Percentiles rank a stretch among this genome's conserved stretches.
These are phyloP conservation scores for Colletotrichum siamense DNA, from an alignment of 2,329 filamentous ascomycete genomes.

Conservation along the genomic window DNA sequence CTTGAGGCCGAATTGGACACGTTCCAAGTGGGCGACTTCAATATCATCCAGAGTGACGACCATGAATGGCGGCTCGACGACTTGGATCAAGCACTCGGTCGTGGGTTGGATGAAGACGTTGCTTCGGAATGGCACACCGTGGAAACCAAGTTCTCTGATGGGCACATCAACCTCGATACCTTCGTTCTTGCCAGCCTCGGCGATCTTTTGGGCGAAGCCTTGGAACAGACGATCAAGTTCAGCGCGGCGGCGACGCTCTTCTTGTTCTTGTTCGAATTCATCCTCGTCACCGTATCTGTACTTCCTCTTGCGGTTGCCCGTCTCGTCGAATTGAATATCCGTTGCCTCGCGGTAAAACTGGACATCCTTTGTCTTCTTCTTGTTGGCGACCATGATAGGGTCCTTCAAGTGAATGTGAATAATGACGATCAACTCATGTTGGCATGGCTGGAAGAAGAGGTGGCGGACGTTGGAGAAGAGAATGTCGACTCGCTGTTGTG, in stretches of 20 bases:
- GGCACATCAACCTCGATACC: conserved; percentile 94
- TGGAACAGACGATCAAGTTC: conserved; percentile 96
- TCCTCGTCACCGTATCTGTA: conserved; percentile 98
- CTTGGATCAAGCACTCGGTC: conserved; percentile 94
- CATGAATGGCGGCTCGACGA: conserved; percentile 96
- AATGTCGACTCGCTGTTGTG: conserved; percentile 86
- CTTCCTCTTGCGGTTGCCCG: conserved; percentile 95
- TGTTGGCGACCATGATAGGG: conserved; percentile 95
- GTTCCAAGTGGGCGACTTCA: conserved; percentile 93
- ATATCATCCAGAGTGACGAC: conserved; percentile 95
- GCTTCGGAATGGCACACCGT: conserved; percentile 93
- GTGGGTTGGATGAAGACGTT: conserved; percentile 96
- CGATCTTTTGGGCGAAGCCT: conserved; percentile 95
- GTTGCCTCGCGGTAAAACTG: conserved; percentile 98
- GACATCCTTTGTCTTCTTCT: conserved; percentile 97
- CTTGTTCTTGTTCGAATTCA: conserved; percentile 97
- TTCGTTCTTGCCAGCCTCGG: conserved; percentile 91
- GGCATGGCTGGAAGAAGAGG: conserved; percentile 97
- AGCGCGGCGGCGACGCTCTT: conserved; percentile 89
- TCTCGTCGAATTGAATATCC: conserved; percentile 98
- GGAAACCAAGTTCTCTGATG: conserved; percentile 94
- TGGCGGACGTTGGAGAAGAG: conserved; percentile 99
- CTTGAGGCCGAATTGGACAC: conserved; percentile 95
- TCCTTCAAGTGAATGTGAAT: conserved; percentile 98
- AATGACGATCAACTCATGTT: conserved; percentile 95